These are phyloP conservation scores for Diutina mesorugosa DNA, from an alignment of 1,139 yeast species.

Conservation along the genomic window DNA sequence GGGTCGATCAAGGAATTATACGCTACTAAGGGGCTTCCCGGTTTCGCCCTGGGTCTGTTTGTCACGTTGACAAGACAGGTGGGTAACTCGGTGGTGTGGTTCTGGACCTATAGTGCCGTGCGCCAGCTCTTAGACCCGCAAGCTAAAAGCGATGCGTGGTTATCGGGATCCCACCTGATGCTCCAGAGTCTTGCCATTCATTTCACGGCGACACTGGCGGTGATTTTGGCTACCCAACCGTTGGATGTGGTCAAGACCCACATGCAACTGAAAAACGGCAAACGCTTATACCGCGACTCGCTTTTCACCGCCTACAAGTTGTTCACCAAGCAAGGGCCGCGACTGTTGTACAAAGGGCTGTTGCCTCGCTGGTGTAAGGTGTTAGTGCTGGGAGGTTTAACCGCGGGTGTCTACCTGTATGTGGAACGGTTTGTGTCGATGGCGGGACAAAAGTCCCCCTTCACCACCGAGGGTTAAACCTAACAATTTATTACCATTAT, in stretches of 20 bases:
- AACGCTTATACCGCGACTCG: slow-evolving; percentile 50
- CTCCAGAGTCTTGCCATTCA: slow-evolving; percentile 39
- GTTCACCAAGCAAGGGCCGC: slow-evolving; percentile 54
- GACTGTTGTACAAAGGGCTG: slow-evolving; percentile 65
- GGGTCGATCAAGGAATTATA: slow-evolving; percentile 57
- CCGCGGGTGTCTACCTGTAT: slow-evolving; percentile 23
- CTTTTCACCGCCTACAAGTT: slow-evolving; percentile 62
- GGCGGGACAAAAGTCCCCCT: neutral
- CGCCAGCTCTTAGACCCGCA: slow-evolving; percentile 58
- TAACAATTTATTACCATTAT: neutral
- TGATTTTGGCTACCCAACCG: slow-evolving; percentile 78
- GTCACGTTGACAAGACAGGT: slow-evolving; percentile 75
- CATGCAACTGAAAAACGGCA: slow-evolving; percentile 68
- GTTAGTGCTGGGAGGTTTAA: slow-evolving; percentile 67
- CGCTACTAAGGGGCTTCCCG: slow-evolving; percentile 58
- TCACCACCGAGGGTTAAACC: neutral
- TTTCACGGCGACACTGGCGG: slow-evolving; percentile 45
- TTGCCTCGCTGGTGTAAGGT: slow-evolving; percentile 71
- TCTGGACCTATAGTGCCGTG: slow-evolving; percentile 68
- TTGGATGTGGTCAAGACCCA: slow-evolving; percentile 82
- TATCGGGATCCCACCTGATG: slow-evolving; percentile 30
- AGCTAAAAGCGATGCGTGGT: slow-evolving; percentile 29
- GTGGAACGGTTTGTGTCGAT: neutral
- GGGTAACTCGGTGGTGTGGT: slow-evolving; percentile 69
- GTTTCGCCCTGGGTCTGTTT: slow-evolving; percentile 70